phyloP scores from a whole-genome alignment of 2,329 filamentous ascomycete genomes.

The Diaporthe nobilis region DNA sequence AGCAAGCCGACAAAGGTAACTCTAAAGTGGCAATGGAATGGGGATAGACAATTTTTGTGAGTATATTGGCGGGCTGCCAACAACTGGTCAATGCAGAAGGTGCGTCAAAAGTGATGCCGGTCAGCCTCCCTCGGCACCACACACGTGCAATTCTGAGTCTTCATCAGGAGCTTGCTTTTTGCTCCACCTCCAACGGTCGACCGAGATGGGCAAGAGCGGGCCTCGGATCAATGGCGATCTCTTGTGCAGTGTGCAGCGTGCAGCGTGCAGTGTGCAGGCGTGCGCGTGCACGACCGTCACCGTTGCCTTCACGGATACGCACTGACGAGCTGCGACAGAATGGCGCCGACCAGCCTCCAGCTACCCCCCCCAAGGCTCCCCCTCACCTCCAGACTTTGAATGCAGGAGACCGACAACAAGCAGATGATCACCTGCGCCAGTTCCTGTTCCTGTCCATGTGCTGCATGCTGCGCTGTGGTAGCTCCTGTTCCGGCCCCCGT shows the following conservation, averaged over 20 bases:
- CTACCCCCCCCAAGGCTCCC: neutral
- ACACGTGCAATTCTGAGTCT: neutral
- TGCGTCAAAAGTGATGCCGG: neutral
- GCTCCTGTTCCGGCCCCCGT: constrained; percentile 19
- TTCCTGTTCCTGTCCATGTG: constrained; percentile 27
- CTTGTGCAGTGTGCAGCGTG: constrained; percentile 10
- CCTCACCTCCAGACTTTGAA: neutral
- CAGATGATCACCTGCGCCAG: constrained; percentile 14
- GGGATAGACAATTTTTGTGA: constrained; percentile 12
- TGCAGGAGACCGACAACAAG: constrained; percentile 2
- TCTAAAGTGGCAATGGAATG: constrained; percentile 3
- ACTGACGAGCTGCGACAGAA: constrained; percentile 28
- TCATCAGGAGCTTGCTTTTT: constrained; percentile 22
- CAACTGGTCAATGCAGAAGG: constrained; percentile 14
- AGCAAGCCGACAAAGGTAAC: constrained; percentile 14
- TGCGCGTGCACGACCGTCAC: constrained; percentile 29
- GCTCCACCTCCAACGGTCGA: constrained; percentile 23
- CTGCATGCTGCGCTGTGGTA: constrained; percentile 13
- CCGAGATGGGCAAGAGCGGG: constrained; percentile 23
- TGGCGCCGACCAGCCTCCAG: constrained; percentile 26
- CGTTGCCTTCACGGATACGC: constrained; percentile 21
- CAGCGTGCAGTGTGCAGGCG: constrained; percentile 19
- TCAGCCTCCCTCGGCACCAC: constrained; percentile 3
- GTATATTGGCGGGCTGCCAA: constrained; percentile 26
- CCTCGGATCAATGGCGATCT: constrained; percentile 34